These are phyloP conservation scores for Verticillium zaregamsianum DNA, from an alignment of 2,329 filamentous ascomycete species.

Conservation along the genomic window DNA sequence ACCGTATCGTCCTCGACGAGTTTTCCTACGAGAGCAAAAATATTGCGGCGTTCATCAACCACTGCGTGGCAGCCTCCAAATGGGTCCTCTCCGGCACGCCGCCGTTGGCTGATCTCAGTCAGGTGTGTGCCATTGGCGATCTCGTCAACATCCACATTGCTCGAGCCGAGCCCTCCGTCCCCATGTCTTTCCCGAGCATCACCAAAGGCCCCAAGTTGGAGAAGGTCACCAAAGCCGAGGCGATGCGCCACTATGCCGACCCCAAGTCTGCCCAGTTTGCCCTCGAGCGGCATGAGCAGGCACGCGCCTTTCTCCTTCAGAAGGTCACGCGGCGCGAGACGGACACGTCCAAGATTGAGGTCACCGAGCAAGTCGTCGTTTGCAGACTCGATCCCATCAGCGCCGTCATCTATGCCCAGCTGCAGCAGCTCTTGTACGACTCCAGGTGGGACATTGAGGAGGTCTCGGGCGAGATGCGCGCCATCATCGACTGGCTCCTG, in stretches of 20 bases:
- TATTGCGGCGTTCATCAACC: constrained; percentile 27
- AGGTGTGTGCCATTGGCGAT: constrained; percentile 28
- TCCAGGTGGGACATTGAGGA: constrained; percentile 21
- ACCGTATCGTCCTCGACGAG: constrained; percentile 37
- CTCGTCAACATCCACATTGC: constrained; percentile 35
- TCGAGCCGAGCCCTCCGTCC: constrained; percentile 24
- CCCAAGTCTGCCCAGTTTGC: constrained; percentile 29
- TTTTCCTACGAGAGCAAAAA: constrained; percentile 32
- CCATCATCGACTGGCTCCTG: not conserved
- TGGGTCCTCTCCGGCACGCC: constrained; percentile 42
- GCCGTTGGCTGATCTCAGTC: constrained; percentile 27
- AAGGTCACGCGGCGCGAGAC: constrained; percentile 27
- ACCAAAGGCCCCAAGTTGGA: constrained; percentile 25
- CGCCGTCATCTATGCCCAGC: constrained; percentile 19
- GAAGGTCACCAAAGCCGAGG: constrained; percentile 26
- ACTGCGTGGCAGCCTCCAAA: constrained; percentile 26
- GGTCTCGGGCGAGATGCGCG: constrained; percentile 5
- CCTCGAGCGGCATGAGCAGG: constrained; percentile 28
- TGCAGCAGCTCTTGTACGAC: constrained; percentile 23
- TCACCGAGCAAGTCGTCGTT: constrained; percentile 20
- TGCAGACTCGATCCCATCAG: constrained; percentile 18
- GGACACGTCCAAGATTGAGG: constrained; percentile 16
- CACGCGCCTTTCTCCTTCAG: constrained; percentile 21
- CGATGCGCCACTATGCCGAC: constrained; percentile 24
- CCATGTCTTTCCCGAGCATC: constrained; percentile 29